Evolutionary conservation across 371 early-diverging fungal species (phyloP), one percentile per base, ranked within the genome.

Genomic region (Umbelopsis sp.): DNA sequence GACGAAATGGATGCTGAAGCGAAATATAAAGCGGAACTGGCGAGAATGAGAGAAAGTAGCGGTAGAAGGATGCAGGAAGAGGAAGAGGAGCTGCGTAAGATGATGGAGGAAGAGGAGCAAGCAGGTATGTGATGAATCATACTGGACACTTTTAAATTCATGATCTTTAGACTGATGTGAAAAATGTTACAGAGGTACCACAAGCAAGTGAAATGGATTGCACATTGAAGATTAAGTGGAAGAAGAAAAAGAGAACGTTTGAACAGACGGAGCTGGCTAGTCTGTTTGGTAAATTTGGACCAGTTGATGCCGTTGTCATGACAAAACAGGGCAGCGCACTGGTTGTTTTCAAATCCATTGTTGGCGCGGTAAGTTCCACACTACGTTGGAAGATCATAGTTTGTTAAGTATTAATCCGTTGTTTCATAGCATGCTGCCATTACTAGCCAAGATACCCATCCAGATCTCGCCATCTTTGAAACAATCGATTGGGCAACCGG

Each of bases 191-290:
- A 73, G 73, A 67, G 24, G 57, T 73, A 48, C 73, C 78, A 10
- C 74, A 73, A 64, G 63, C 77, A 6, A 76, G 71, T 9, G 84
- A 83, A 69, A 50, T 77, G 45, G 84, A 80, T 52, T 80, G 76
- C 45, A 75, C 80, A 16, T 57, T 83, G 10, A 81, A 80, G 53
- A 48, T 83, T 41, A 83, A 80, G 67, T 83, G 84, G 84, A 81
- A 80, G 53, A 69, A 73, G 12, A 83, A 81, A 62, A 79, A 78
- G 44, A 70, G 76, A 35, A 69, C 67, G 14, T 77, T 83, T 22
- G 73, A 78, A 11, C 72, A 72, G 20, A 63, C 72, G 14, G 77
- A 76, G 50, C 45, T 83, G 4, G 48, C 70, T 12, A 29, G 53
- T 0, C 12, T 80, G 9, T 66, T 83, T 32, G 63, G 57, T 46